Conservation (phyloP, 495 filamentous ascomycete genomes). For the Tuber umbilicatum region DNA sequence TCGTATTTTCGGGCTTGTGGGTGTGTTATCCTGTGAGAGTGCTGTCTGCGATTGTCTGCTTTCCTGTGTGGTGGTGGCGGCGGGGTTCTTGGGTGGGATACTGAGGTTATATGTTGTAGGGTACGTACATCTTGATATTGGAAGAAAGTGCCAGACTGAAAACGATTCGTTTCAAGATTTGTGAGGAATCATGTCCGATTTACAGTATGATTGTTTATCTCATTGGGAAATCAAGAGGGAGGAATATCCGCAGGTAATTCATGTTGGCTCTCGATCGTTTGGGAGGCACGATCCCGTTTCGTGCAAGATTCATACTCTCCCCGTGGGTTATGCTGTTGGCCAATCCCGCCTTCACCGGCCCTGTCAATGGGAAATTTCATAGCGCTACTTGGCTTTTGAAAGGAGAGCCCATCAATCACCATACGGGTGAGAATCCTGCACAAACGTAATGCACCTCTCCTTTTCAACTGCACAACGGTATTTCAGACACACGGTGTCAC, state of each 20-base stretch:
- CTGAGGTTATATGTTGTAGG: not conserved
- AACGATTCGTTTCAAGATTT: not conserved
- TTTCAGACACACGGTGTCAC: not conserved
- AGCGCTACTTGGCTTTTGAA: not conserved
- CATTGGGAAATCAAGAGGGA: not conserved
- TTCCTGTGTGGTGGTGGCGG: not conserved
- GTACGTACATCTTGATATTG: not conserved
- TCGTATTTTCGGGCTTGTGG: not conserved
- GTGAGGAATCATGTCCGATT: not conserved
- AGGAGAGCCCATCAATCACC: not conserved
- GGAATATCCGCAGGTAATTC: not conserved
- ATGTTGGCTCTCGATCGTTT: not conserved
- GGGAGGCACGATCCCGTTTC: not conserved
- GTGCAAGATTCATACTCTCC: not conserved
- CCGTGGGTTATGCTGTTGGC: not conserved
- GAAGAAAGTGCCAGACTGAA: not conserved
- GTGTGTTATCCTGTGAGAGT: not conserved
- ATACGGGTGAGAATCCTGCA: not conserved
- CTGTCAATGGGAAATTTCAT: not conserved
- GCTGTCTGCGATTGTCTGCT: not conserved
- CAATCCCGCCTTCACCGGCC: not conserved
- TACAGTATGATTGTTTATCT: not conserved
- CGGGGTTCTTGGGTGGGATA: not conserved
- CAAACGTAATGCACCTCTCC: not conserved
- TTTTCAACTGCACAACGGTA: not conserved